phyloP scores from a whole-genome alignment of 202 grass and related monocot genomes.

The Tripidium arundinaceum region DNA sequence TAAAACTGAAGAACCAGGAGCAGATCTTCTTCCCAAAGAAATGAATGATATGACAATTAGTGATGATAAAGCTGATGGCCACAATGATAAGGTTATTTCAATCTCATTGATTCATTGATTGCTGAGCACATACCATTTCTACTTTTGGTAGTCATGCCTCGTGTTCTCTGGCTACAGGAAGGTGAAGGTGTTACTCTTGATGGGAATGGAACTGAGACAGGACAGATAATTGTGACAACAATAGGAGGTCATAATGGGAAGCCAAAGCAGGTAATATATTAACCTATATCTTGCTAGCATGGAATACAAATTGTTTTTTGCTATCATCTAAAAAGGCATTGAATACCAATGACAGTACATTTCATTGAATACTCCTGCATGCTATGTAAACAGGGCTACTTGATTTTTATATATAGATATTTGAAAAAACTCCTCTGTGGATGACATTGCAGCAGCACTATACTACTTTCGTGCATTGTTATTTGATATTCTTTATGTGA shows the following conservation, averaged over 20 bases:
- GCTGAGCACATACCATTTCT: conserved; percentile 16
- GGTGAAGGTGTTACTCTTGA: conserved; percentile 49
- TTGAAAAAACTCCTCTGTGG: background rate
- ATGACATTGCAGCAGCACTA: background rate
- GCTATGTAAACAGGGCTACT: background rate
- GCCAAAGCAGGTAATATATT: conserved; percentile 79
- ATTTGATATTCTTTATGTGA: background rate
- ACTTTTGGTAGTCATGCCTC: conserved; percentile 20
- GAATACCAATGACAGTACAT: background rate
- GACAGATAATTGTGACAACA: conserved; percentile 85
- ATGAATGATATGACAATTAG: conserved; percentile 89
- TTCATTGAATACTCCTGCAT: background rate
- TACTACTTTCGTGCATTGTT: background rate
- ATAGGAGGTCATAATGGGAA: conserved; percentile 87
- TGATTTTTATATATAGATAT: background rate
- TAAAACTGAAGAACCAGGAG: conserved; percentile 52
- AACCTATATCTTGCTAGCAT: background rate
- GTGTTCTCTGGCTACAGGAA: conserved; percentile 51
- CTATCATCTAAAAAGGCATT: background rate
- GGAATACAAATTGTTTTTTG: background rate
- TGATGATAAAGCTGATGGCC: conserved; percentile 67
- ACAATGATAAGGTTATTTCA: conserved; percentile 69
- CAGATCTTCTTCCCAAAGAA: conserved; percentile 85
- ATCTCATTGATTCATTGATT: background rate
- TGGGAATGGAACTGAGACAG: conserved; percentile 75